Percentiles rank a stretch among this genome's conserved stretches.
Conservation (phyloP, 2,329 filamentous ascomycete genomes). For the Pseudocercospora pini-densiflorae region DNA sequence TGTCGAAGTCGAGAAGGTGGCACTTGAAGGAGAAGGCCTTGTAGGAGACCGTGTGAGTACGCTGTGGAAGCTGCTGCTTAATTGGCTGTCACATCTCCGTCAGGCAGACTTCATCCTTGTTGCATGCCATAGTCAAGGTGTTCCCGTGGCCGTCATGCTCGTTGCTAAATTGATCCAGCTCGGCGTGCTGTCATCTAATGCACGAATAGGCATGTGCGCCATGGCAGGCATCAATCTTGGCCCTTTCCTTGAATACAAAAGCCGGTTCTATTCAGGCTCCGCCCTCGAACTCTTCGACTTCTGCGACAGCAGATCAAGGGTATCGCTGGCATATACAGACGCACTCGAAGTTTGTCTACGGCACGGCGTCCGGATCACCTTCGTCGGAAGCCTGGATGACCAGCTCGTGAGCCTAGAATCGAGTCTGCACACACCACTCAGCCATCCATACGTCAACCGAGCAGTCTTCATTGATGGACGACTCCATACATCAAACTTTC, state of each 20-base stretch:
- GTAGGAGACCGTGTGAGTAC: slow-evolving; percentile 89
- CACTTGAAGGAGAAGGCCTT: slow-evolving; percentile 91
- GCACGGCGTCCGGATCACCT: slow-evolving; percentile 82
- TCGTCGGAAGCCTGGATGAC: slow-evolving; percentile 94
- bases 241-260: slow-evolving; percentile 90
- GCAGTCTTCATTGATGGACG: slow-evolving; percentile 96
- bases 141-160: slow-evolving; percentile 90
- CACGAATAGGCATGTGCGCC: slow-evolving; percentile 82
- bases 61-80: slow-evolving; percentile 90
- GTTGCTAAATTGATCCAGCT: slow-evolving; percentile 91
- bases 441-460: slow-evolving; percentile 91
- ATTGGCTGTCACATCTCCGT: slow-evolving; percentile 91
- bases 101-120: slow-evolving; percentile 87
- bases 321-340: slow-evolving; percentile 79
- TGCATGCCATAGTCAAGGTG: slow-evolving; percentile 95
- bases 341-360: slow-evolving; percentile 75
- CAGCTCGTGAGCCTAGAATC: slow-evolving; percentile 95
- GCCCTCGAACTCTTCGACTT: slow-evolving; percentile 97
- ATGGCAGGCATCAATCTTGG: slow-evolving; percentile 93
- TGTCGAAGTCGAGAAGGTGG: slow-evolving; percentile 90
- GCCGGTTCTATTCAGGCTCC: slow-evolving; percentile 83
- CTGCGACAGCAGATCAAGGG: slow-evolving; percentile 76
- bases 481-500: slow-evolving; percentile 89
- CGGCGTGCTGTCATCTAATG: slow-evolving; percentile 72
- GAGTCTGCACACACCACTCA: slow-evolving; percentile 81